Base-by-base conservation (phyloP, 176 grass and related monocot species). In the Zoysia pacifica region DNA sequence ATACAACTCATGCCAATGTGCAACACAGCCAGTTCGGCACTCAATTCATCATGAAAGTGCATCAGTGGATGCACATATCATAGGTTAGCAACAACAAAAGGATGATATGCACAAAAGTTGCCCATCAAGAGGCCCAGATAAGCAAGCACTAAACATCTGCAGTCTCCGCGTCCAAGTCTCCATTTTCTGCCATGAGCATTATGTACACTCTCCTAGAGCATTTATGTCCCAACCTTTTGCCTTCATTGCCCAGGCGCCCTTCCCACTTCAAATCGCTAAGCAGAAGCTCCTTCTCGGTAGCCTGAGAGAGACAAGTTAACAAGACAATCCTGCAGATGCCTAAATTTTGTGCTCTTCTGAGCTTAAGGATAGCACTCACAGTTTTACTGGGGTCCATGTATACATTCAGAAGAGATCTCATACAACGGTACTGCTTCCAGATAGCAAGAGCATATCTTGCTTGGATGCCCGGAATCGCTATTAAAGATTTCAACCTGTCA, bases 381-480 rank as follows among this genome's bases (percentile, higher is more conserved):
- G 86, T 87, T 93, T 85, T 95, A 47, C 3, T 68, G 64, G 86
- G 69, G 85, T 95, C 96, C 92, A 99, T 93, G 49, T 99, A 95
- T 40, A 89, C 90, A 38, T 88, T 95, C 79, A 95, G 74, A 60
- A 95, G 86, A 12, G 90, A 93, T 85, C 88, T 91, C 90, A 99
- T 95, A 58, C 88, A 91, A 44, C 65, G 82, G 58, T 91, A 99
- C 62, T 95, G 84, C 88, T 99, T 99, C 76, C 70, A 80, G 19
- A 99, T 93, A 4, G 92, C 88, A 11, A 91, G 19, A 44, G 90
- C 96, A 79, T 89, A 45, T 78, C 76, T 79, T 45, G 90, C 68
- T 54, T 86, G 86, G 38, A 99, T 84, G 55, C 80, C 85, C 0
- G 96, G 96, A 75, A 95, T 99, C 5, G 92, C 88, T 79, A 99